Evolutionary conservation across 352 stramenopile species (phyloP).

Genomic region (Phytophthora europaea): DNA sequence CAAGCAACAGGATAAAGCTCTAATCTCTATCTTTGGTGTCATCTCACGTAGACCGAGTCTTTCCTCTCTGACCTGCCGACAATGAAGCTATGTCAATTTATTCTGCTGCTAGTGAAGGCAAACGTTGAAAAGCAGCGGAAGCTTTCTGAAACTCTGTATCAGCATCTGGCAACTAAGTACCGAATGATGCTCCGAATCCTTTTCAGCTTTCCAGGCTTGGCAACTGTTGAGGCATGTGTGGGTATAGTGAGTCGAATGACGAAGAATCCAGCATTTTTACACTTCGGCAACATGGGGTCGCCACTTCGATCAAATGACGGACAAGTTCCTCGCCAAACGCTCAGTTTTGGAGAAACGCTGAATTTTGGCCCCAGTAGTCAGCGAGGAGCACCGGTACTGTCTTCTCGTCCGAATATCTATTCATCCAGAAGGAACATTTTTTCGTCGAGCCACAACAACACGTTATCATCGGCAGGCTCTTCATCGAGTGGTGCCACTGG

Average conservation of each 20-base stretch:
- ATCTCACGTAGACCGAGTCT: slow-evolving; percentile 49
- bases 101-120: slow-evolving; percentile 71
- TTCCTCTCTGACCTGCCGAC: slow-evolving; percentile 79
- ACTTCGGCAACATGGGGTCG: slow-evolving; percentile 66
- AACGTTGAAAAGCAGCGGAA: slow-evolving; percentile 74
- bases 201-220: slow-evolving; percentile 77
- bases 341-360: slow-evolving; percentile 69
- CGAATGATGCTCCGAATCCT: slow-evolving; percentile 84
- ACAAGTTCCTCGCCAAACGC: slow-evolving; percentile 57
- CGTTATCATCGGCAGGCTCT: slow-evolving; percentile 54
- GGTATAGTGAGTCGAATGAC: slow-evolving; percentile 83
- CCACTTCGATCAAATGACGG: slow-evolving; percentile 56
- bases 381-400: slow-evolving; percentile 25
- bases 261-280: slow-evolving; percentile 67
- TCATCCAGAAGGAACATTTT: slow-evolving; percentile 48
- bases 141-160: slow-evolving; percentile 71
- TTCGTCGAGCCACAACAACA: slow-evolving; percentile 43
- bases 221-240: slow-evolving; percentile 79
- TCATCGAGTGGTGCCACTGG: slow-evolving; percentile 43
- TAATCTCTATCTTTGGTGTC: slow-evolving; percentile 17
- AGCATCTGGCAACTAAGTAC: slow-evolving; percentile 77
- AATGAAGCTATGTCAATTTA: slow-evolving; percentile 85
- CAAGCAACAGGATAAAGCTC: not conserved
- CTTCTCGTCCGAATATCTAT: slow-evolving; percentile 28
- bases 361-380: slow-evolving; percentile 54